Evolutionary conservation across 2,329 filamentous ascomycete species (phyloP).

Genomic region (Aspergillus tamarii): DNA sequence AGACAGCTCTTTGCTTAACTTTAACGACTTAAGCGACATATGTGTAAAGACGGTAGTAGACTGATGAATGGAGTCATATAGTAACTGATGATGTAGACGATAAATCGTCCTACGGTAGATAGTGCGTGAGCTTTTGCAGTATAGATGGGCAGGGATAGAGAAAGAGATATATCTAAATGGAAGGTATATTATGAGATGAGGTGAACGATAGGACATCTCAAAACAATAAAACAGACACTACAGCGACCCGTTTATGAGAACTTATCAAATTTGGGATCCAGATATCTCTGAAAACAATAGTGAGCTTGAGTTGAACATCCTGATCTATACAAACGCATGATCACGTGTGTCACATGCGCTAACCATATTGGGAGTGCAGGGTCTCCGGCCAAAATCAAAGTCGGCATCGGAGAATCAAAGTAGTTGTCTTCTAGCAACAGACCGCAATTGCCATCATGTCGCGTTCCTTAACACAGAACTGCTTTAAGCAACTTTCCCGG

Average conservation of each 20-base stretch:
- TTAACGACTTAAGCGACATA: background rate
- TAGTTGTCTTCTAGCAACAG: slow-evolving; percentile 24
- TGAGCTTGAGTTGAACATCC: background rate
- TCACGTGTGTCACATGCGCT: slow-evolving; percentile 22
- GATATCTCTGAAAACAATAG: background rate
- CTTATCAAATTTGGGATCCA: background rate
- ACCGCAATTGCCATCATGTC: slow-evolving; percentile 57
- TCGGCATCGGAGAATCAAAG: slow-evolving; percentile 29
- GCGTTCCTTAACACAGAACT: slow-evolving; percentile 63
- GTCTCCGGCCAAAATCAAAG: slow-evolving; percentile 37
- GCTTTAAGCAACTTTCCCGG: slow-evolving; percentile 59
- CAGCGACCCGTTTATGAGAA: background rate
- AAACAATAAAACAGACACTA: background rate
- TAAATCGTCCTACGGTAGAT: background rate
- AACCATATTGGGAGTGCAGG: slow-evolving; percentile 22
- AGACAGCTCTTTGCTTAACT: background rate
- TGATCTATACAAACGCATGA: slow-evolving; percentile 14
- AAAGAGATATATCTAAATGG: background rate
- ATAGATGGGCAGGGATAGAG: background rate
- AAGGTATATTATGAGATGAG: background rate
- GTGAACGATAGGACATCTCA: background rate
- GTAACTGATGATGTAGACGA: background rate
- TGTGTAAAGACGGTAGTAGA: no score
- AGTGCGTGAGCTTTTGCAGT: background rate
- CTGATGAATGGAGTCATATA: background rate